These are phyloP conservation scores for Thermomucor indicae-seudaticae DNA, from an alignment of 371 early-diverging fungal species.

Conservation along the genomic window DNA sequence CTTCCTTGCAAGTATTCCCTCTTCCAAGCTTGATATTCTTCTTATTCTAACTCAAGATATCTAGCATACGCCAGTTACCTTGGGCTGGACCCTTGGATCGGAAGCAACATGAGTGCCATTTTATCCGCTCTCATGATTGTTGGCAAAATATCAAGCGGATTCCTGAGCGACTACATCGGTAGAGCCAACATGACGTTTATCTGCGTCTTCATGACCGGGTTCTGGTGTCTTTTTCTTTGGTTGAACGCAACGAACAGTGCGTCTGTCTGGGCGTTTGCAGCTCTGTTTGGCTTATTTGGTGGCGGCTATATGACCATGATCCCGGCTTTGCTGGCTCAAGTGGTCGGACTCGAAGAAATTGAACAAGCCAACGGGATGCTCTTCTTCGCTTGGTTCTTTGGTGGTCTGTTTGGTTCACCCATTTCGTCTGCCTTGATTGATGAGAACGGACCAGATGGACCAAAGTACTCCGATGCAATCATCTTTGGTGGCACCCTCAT, in stretches of 20 bases:
- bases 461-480: constrained; percentile 34
- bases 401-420: constrained; percentile 57
- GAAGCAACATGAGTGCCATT: constrained; percentile 41
- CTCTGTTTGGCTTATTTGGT: constrained; percentile 54
- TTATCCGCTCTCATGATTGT: constrained; percentile 47
- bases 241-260: constrained; percentile 30
- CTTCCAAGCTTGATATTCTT: constrained; percentile 3
- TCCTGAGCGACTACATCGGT: constrained; percentile 53
- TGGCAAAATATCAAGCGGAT: constrained; percentile 52
- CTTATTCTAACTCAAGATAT: constrained; percentile 4
- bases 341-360: constrained; percentile 46
- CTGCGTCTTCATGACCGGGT: constrained; percentile 38
- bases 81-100: constrained; percentile 26
- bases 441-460: constrained; percentile 25
- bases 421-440: constrained; percentile 44
- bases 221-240: constrained; percentile 36
- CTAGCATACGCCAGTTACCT: constrained; percentile 35
- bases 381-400: constrained; percentile 53
- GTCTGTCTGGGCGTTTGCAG: constrained; percentile 34
- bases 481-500: constrained; percentile 39
- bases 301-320: constrained; percentile 56
- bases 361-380: constrained; percentile 53
- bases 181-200: constrained; percentile 48
- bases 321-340: constrained; percentile 49
- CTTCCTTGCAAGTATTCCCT: constrained; percentile 2